Conservation (phyloP, 352 stramenopile genomes). For the Achlya hypogyna region DNA sequence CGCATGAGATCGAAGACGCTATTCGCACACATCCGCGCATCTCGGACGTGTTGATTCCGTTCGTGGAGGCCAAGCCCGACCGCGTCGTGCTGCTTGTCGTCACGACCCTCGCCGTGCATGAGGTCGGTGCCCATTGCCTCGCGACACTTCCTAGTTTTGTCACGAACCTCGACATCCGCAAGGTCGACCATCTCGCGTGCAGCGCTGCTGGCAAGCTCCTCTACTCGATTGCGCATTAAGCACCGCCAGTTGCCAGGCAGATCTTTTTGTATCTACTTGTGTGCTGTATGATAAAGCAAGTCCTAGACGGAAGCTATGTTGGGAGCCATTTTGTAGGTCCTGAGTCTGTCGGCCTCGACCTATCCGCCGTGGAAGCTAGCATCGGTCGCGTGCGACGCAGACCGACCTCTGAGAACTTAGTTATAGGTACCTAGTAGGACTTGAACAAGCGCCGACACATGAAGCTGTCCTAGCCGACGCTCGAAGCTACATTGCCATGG, state of each 20-base stretch:
- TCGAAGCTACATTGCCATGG: too few relatives aligned
- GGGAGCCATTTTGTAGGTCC: too few relatives aligned
- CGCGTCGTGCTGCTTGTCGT: slow-evolving; percentile 13
- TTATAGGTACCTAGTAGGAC: too few relatives aligned
- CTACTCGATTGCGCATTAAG: slow-evolving; percentile 28
- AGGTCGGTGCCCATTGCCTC: slow-evolving; percentile 33
- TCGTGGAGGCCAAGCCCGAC: slow-evolving; percentile 22
- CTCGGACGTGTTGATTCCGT: slow-evolving; percentile 41
- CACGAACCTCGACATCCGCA: slow-evolving; percentile 37
- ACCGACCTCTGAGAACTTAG: too few relatives aligned
- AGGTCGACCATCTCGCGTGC: slow-evolving; percentile 53
- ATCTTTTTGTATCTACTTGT: background rate
- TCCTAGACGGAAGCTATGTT: too few relatives aligned
- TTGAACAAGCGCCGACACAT: too few relatives aligned
- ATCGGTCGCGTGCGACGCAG: too few relatives aligned
- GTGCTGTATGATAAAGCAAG: too few relatives aligned
- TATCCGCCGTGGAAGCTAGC: too few relatives aligned
- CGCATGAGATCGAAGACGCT: slow-evolving; percentile 34
- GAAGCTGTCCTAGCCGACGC: too few relatives aligned
- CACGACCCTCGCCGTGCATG: slow-evolving; percentile 20
- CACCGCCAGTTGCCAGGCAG: background rate
- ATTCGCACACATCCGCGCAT: slow-evolving; percentile 33
- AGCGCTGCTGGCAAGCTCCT: slow-evolving; percentile 79
- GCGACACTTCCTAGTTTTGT: slow-evolving; percentile 28
- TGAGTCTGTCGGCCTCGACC: too few relatives aligned